Evolutionary conservation across 2,329 filamentous ascomycete genomes (phyloP).

Genomic region (Pyricularia sp.): DNA sequence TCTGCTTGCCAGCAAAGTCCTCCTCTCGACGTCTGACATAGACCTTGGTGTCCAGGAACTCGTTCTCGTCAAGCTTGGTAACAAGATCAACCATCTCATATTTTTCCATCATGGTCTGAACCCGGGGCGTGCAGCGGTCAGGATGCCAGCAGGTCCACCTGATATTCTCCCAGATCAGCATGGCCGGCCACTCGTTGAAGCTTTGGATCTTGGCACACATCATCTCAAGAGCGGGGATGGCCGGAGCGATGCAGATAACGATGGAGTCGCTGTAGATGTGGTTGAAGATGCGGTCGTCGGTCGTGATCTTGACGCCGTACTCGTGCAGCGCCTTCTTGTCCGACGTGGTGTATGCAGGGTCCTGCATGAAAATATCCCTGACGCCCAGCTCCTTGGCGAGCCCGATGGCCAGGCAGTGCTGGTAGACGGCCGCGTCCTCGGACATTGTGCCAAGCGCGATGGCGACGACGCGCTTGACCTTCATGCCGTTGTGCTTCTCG

Average conservation of each 20-base stretch:
- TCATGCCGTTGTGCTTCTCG: not conserved
- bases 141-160: not conserved
- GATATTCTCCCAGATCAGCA: not conserved
- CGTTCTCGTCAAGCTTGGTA: not conserved
- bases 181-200: not conserved
- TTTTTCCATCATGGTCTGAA: not conserved
- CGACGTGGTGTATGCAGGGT: not conserved
- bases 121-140: not conserved
- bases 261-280: not conserved
- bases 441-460: not conserved
- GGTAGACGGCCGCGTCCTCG: not conserved
- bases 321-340: not conserved
- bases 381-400: not conserved
- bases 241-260: not conserved
- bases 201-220: not conserved
- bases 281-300: not conserved
- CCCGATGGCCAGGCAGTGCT: not conserved
- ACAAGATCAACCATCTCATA: not conserved
- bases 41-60: not conserved
- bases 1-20: not conserved
- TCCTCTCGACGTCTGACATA: not conserved
- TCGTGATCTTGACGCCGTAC: not conserved
- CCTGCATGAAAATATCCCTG: not conserved
- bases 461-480: not conserved
- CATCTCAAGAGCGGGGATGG: not conserved